Evolutionary conservation across 768 basidiomycete genomes (phyloP).

Genomic region (Pulveroboletus ravenelii): DNA sequence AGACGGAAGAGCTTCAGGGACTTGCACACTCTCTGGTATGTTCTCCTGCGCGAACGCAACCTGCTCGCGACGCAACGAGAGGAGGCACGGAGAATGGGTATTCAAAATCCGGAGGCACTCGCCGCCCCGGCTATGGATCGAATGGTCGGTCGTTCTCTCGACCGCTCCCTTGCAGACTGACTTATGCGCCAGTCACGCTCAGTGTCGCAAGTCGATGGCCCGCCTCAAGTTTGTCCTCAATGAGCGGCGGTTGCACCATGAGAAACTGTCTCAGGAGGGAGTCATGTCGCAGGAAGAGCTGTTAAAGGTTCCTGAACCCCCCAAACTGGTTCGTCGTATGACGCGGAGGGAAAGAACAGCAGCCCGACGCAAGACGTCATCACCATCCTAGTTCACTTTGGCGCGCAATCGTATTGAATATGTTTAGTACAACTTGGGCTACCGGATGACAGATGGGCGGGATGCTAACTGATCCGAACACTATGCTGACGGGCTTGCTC

Average conservation of each 20-base stretch:
- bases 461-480: constrained; percentile 10
- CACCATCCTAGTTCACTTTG: background rate
- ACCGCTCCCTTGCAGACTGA: background rate
- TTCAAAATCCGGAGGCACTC: constrained; percentile 28
- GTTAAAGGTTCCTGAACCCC: constrained; percentile 12
- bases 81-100: constrained; percentile 63
- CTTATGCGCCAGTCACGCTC: constrained; percentile 6
- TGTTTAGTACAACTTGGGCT: constrained; percentile 3
- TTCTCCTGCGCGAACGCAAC: constrained; percentile 84
- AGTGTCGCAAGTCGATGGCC: constrained; percentile 97
- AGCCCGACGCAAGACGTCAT: constrained; percentile 11
- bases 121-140: constrained; percentile 34
- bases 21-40: constrained; percentile 93
- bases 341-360: constrained; percentile 19
- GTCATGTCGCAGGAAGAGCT: constrained; percentile 16
- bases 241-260: constrained; percentile 82
- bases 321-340: constrained; percentile 11
- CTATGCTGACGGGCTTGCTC: constrained; percentile 29
- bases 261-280: constrained; percentile 31
- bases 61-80: constrained; percentile 83
- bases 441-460: background rate
- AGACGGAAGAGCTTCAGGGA: constrained; percentile 89
- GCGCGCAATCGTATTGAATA: constrained; percentile 8
- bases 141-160: constrained; percentile 35
- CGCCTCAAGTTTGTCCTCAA: constrained; percentile 90